Conservation (phyloP, 169 alveolate species). For the Prorocentrum cordatum region DNA sequence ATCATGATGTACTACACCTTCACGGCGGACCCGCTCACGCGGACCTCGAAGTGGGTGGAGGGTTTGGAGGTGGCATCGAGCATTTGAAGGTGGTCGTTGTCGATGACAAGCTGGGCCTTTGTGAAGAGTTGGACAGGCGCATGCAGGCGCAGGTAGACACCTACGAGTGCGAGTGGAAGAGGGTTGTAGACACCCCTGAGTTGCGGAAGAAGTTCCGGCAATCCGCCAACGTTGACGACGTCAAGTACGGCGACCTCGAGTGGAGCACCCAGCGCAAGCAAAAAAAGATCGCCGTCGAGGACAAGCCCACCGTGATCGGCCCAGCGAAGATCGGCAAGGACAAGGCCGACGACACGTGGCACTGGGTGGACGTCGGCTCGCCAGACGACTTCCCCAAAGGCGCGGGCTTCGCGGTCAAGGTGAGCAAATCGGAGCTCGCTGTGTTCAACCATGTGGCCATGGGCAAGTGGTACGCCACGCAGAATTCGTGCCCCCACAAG, state of each 20-base stretch:
- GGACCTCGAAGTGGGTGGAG: neutral
- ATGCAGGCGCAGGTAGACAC: neutral
- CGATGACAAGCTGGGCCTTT: constrained; percentile 4
- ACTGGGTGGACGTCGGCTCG: neutral
- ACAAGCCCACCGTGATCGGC: neutral
- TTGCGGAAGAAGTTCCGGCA: constrained; percentile 1
- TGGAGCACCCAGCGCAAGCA: neutral
- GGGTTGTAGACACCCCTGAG: neutral
- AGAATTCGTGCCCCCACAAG: constrained; percentile 8
- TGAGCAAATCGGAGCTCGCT: neutral
- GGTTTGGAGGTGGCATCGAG: neutral
- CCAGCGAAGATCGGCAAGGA: neutral
- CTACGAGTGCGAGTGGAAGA: constrained; percentile 20
- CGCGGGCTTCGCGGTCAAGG: neutral
- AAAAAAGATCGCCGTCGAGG: neutral
- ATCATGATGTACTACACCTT: neutral
- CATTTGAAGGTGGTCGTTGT: neutral
- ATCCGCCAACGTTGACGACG: neutral
- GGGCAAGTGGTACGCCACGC: constrained; percentile 7
- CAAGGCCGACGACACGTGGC: neutral
- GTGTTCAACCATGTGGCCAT: neutral
- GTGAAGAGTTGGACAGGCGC: neutral
- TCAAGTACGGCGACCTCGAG: neutral
- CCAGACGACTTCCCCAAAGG: neutral
- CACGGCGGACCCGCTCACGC: neutral